phyloP scores from a whole-genome alignment of 2,329 filamentous ascomycete species.

The Ceratocystis ficicola region DNA sequence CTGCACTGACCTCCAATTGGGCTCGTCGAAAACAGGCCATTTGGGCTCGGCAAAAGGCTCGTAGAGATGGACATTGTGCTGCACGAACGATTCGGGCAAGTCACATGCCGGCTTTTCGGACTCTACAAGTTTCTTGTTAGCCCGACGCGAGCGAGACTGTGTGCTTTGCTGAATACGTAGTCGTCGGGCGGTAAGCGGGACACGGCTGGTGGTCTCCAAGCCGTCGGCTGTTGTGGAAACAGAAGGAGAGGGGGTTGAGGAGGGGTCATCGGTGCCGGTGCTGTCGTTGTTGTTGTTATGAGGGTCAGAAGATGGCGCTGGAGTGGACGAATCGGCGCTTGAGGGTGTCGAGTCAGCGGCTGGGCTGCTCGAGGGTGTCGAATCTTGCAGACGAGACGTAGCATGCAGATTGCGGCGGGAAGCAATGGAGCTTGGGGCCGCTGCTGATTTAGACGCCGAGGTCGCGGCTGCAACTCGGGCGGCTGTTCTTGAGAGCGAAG shows the following conservation, averaged over 20 bases:
- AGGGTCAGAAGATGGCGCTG: neutral
- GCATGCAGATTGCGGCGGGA: neutral
- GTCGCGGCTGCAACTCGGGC: neutral
- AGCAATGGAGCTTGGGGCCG: neutral
- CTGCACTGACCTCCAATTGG: slow-evolving; percentile 21
- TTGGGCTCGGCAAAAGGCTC: slow-evolving; percentile 19
- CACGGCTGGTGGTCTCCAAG: slow-evolving; percentile 1
- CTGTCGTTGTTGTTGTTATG: neutral
- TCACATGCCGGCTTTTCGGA: slow-evolving; percentile 6
- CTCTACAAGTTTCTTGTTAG: neutral
- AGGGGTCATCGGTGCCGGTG: neutral
- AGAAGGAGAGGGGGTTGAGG: neutral
- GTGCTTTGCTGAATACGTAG: slow-evolving; percentile 14
- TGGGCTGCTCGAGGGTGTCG: neutral
- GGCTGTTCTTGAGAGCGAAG: neutral
- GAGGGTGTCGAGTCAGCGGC: neutral
- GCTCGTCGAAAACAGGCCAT: slow-evolving; percentile 20
- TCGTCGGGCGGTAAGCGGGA: slow-evolving; percentile 16
- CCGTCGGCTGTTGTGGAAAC: neutral
- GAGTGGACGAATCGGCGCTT: neutral
- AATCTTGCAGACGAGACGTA: neutral
- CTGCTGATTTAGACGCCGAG: neutral
- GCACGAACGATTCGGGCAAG: slow-evolving; percentile 12
- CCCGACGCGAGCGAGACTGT: neutral
- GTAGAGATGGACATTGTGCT: slow-evolving; percentile 17